Conservation (phyloP, 306 rosid species). For the Luffa acutangula region DNA sequence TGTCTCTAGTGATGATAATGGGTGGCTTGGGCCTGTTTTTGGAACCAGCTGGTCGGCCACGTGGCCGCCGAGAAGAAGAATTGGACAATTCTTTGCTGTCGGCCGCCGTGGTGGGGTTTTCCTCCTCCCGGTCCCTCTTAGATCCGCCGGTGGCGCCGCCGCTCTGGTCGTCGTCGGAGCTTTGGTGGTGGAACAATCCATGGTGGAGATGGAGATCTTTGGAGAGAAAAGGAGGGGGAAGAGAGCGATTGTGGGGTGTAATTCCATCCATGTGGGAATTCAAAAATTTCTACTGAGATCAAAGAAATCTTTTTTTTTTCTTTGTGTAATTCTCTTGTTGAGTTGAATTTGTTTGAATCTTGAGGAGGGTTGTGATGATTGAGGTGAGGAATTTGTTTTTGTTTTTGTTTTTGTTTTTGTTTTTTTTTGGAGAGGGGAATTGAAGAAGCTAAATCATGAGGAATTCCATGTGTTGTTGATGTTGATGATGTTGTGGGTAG, state of each 20-base stretch:
- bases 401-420: too few relatives aligned
- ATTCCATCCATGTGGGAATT: conserved; percentile 58
- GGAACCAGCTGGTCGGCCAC: conserved; percentile 82
- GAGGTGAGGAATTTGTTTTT: not conserved
- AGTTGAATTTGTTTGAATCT: not conserved
- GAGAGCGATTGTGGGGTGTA: conserved; percentile 74
- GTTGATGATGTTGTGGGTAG: not conserved
- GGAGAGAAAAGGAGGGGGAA: conserved; percentile 66
- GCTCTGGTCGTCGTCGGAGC: conserved; percentile 43
- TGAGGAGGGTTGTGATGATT: not conserved
- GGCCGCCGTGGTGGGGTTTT: not conserved
- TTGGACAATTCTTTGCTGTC: conserved; percentile 24
- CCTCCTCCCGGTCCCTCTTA: conserved; percentile 53
- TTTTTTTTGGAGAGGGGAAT: not conserved
- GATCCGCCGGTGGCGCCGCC: conserved; percentile 26
- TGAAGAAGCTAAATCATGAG: not conserved
- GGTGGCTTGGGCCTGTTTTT: conserved; percentile 91
- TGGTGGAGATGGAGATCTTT: conserved; percentile 81
- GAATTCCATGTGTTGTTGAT: not conserved
- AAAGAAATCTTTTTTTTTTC: not conserved
- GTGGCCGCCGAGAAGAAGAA: conserved; percentile 41
- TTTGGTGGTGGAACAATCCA: conserved; percentile 36
- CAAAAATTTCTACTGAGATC: not conserved
- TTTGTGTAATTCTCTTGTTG: not conserved
- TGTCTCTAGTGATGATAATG: conserved; percentile 76